Evolutionary conservation across 2,329 filamentous ascomycete species (phyloP).

Genomic region (Sclerotinia nivalis): DNA sequence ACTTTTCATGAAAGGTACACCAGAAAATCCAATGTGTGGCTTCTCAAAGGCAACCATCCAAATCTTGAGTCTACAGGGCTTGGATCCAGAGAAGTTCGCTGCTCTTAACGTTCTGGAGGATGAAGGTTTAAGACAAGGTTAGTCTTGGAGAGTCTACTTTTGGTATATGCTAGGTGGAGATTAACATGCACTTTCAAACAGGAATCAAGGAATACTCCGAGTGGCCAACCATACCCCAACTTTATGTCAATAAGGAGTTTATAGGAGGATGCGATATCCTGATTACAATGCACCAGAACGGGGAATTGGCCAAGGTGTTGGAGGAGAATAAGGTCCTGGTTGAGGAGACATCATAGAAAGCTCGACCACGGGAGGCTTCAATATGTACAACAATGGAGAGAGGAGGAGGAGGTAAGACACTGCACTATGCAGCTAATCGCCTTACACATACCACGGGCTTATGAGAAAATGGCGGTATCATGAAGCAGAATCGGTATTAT

Average conservation of each 20-base stretch:
- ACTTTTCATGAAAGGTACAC: slow-evolving; percentile 99
- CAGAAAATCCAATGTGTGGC: slow-evolving; percentile 92
- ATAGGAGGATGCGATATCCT: slow-evolving; percentile 97
- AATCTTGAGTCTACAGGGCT: slow-evolving; percentile 90
- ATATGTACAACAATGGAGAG: slow-evolving; percentile 5
- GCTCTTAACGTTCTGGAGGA: slow-evolving; percentile 98
- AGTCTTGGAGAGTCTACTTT: slow-evolving; percentile 30
- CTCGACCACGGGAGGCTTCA: not conserved
- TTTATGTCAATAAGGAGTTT: slow-evolving; percentile 95
- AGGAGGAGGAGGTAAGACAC: not conserved
- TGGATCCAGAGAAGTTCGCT: slow-evolving; percentile 94
- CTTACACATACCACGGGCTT: not conserved
- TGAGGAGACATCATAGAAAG: slow-evolving; percentile 24
- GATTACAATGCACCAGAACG: slow-evolving; percentile 95
- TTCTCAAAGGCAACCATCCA: slow-evolving; percentile 95
- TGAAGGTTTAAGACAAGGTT: slow-evolving; percentile 78
- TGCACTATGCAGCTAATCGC: not conserved
- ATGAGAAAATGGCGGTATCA: not conserved
- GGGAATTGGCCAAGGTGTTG: slow-evolving; percentile 85
- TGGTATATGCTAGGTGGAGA: not conserved
- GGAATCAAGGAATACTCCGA: slow-evolving; percentile 99
- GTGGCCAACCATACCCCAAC: slow-evolving; percentile 97
- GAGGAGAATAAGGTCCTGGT: slow-evolving; percentile 87
- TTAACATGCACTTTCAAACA: slow-evolving; percentile 40
- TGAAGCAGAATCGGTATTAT: not conserved